A percentile compares a stretch with the other conserved stretches of the same genome.
Conservation (phyloP, 306 rosid species). For the Vigna unguiculata region DNA sequence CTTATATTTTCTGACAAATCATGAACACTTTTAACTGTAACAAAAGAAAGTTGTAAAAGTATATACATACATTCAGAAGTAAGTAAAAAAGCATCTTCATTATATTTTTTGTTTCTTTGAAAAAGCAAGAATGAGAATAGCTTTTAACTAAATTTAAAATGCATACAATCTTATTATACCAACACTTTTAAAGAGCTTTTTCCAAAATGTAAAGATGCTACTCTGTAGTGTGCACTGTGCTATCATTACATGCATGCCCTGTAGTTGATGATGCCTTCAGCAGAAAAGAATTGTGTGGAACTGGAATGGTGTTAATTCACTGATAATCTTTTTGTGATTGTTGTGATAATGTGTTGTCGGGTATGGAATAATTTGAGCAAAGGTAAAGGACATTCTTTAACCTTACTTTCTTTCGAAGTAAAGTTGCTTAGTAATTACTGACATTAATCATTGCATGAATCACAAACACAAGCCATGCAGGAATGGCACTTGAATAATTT, state of each 20-base stretch:
- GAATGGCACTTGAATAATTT: not conserved
- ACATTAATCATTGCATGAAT: slow-evolving; percentile 30
- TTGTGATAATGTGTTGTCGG: not conserved
- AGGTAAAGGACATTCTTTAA: not conserved
- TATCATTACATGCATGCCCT: slow-evolving; percentile 19
- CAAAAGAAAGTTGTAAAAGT: too few relatives aligned
- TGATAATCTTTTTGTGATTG: not conserved
- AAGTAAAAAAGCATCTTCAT: not conserved
- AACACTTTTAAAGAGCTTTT: not conserved
- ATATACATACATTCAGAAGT: too few relatives aligned
- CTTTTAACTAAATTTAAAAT: not conserved
- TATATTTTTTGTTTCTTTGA: not conserved
- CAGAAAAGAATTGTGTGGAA: too few relatives aligned
- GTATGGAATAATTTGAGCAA: slow-evolving; percentile 27
- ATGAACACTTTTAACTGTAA: too few relatives aligned
- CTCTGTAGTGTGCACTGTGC: slow-evolving; percentile 12
- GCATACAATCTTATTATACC: not conserved
- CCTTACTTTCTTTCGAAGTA: slow-evolving; percentile 38
- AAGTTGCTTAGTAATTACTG: slow-evolving; percentile 20
- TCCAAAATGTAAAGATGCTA: not conserved
- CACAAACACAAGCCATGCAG: slow-evolving; percentile 29
- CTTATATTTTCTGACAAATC: not conserved
- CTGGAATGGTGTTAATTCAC: not conserved
- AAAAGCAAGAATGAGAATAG: not conserved
- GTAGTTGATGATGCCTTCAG: not conserved